Conservation (phyloP, 768 basidiomycete species). For the Mycena floridula region DNA sequence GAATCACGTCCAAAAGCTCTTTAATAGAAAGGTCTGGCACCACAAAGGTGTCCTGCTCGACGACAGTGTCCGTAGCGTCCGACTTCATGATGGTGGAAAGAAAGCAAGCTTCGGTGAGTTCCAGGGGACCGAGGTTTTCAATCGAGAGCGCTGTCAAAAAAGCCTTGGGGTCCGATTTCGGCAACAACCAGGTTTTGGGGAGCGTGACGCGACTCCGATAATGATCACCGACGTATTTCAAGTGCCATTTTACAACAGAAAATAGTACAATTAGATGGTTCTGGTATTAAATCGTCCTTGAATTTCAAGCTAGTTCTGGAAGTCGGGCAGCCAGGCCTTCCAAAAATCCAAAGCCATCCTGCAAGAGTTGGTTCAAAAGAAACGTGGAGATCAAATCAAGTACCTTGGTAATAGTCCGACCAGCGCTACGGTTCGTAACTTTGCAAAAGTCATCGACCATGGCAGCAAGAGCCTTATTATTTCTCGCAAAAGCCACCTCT, state of each 20-base stretch:
- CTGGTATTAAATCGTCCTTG: no score
- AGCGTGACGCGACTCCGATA: no score
- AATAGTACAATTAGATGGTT: no score
- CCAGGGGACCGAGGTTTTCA: no score
- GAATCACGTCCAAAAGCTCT: constrained; percentile 78
- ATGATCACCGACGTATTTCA: no score
- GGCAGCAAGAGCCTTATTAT: constrained; percentile 51
- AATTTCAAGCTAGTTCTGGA: no score
- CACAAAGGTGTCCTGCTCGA: constrained; percentile 53
- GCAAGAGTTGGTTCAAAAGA: no score
- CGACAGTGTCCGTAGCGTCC: constrained; percentile 11
- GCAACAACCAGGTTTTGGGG: no score
- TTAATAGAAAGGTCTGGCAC: constrained; percentile 88
- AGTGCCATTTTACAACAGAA: no score
- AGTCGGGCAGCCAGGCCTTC: constrained; percentile 54
- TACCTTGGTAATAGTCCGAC: constrained; percentile 70
- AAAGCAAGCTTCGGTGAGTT: no score
- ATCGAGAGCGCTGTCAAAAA: no score
- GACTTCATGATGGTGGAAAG: constrained; percentile 3
- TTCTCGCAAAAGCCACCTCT: constrained; percentile 45
- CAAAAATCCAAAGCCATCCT: constrained; percentile 67
- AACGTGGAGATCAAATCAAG: background rate
- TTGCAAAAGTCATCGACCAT: constrained; percentile 68
- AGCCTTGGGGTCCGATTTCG: no score
- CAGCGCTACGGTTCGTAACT: constrained; percentile 61